phyloP scores from a whole-genome alignment of 1,284 basidiomycete genomes.

The Trametes hirsuta region DNA sequence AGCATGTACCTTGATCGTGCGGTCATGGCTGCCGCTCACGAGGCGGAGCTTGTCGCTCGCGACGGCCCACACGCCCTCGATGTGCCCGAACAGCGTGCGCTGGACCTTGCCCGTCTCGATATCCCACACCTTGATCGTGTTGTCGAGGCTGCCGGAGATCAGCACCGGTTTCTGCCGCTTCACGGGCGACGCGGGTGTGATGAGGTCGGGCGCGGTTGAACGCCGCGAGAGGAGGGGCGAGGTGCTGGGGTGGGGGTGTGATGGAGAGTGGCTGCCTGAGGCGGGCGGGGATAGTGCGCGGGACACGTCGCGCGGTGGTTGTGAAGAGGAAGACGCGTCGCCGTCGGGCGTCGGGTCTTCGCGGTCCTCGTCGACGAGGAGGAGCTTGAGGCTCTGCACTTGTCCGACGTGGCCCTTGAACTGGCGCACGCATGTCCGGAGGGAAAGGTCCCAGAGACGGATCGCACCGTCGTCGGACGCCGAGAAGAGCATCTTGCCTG shows the following conservation, averaged over 20 bases:
- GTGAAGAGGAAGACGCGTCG: conserved; percentile 1
- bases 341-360: conserved; percentile 5
- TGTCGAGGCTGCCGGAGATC: conserved; percentile 92
- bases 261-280: not conserved
- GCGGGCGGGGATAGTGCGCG: not conserved
- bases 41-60: conserved; percentile 92
- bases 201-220: not conserved
- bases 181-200: conserved; percentile 1
- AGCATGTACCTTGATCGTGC: conserved; percentile 81
- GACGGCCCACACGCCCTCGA: conserved; percentile 96
- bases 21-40: conserved; percentile 91
- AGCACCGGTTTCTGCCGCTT: conserved; percentile 64
- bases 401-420: conserved; percentile 94
- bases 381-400: conserved; percentile 88
- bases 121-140: conserved; percentile 97
- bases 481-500: conserved; percentile 94
- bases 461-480: conserved; percentile 95
- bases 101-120: conserved; percentile 83
- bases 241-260: not conserved
- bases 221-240: conserved; percentile 10
- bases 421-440: conserved; percentile 80
- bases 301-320: conserved; percentile 14
- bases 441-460: conserved; percentile 91
- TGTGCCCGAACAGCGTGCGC: conserved; percentile 93
- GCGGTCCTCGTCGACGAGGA: conserved; percentile 42